Conservation (phyloP, 495 filamentous ascomycete genomes). For the Alectoria sarmentosa region DNA sequence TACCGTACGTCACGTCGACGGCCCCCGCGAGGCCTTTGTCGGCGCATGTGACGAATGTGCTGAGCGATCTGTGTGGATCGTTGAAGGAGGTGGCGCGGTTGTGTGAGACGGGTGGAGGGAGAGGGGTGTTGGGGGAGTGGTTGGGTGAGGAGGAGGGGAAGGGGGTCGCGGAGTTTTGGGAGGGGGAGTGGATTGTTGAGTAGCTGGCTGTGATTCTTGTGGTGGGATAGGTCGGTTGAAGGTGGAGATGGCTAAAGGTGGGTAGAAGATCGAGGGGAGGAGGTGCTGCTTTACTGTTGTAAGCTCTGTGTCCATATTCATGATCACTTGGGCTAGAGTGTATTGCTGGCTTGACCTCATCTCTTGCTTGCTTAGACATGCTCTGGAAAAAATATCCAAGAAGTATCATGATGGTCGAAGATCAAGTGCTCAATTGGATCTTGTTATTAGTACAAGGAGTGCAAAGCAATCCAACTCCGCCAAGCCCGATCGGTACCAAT, state of each 20-base stretch:
- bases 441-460: constrained; percentile 11
- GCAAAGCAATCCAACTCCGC: constrained; percentile 9
- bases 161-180: constrained; percentile 18
- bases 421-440: background rate
- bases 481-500: background rate
- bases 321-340: background rate
- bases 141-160: constrained; percentile 8
- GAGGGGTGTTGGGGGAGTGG: constrained; percentile 31
- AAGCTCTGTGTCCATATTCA: background rate
- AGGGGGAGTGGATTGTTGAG: constrained; percentile 18
- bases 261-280: background rate
- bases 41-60: constrained; percentile 39
- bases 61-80: constrained; percentile 43
- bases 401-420: background rate
- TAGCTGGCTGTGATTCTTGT: background rate
- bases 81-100: constrained; percentile 42
- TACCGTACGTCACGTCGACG: constrained; percentile 40
- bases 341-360: background rate
- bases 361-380: background rate
- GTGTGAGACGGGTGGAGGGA: constrained; percentile 32
- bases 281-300: background rate
- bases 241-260: background rate
- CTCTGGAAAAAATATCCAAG: background rate
- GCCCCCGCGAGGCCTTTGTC: constrained; percentile 28
- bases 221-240: background rate